Percentiles rank a stretch among this genome's conserved stretches.
These are phyloP conservation scores for Kazachstania bromeliacearum DNA, from an alignment of 805 yeast genomes.

Conservation along the genomic window DNA sequence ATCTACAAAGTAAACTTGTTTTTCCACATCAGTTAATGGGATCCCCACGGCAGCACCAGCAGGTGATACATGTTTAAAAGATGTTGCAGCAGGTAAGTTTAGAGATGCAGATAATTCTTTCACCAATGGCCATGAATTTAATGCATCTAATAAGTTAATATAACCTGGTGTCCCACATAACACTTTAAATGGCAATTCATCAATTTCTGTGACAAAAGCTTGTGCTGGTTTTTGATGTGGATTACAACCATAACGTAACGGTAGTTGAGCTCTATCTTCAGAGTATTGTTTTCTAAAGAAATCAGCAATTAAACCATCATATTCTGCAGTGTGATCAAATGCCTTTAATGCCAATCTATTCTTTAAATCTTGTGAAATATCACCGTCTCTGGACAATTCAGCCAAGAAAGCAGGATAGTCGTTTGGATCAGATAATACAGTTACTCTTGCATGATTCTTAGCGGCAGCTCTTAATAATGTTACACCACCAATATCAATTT, in stretches of 20 bases:
- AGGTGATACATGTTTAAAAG: conserved; percentile 97
- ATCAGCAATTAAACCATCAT: conserved; percentile 91
- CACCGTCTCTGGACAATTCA: conserved; percentile 63
- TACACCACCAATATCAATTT: conserved; percentile 97
- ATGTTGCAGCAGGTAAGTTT: conserved; percentile 96
- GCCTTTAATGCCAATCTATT: conserved; percentile 90
- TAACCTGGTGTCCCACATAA: conserved; percentile 94
- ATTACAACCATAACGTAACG: conserved; percentile 96
- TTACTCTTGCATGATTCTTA: conserved; percentile 93
- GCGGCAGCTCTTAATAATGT: conserved; percentile 97
- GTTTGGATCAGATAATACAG: conserved; percentile 87
- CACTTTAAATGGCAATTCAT: conserved; percentile 86
- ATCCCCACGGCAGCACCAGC: conserved; percentile 98
- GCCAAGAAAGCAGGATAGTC: conserved; percentile 83
- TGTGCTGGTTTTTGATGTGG: conserved; percentile 99
- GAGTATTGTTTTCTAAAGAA: conserved; percentile 96
- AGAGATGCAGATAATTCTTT: conserved; percentile 91
- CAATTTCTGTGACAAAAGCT: conserved; percentile 80
- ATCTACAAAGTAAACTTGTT: conserved; percentile 88
- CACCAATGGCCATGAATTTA: conserved; percentile 97
- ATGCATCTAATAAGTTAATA: conserved; percentile 90
- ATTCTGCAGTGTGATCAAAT: conserved; percentile 96
- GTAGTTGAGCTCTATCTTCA: conserved; percentile 80
- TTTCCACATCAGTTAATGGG: conserved; percentile 84
- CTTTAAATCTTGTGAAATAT: conserved; percentile 62